Conservation (phyloP, 1,284 basidiomycete species). For the Moesziomyces globuligerus region DNA sequence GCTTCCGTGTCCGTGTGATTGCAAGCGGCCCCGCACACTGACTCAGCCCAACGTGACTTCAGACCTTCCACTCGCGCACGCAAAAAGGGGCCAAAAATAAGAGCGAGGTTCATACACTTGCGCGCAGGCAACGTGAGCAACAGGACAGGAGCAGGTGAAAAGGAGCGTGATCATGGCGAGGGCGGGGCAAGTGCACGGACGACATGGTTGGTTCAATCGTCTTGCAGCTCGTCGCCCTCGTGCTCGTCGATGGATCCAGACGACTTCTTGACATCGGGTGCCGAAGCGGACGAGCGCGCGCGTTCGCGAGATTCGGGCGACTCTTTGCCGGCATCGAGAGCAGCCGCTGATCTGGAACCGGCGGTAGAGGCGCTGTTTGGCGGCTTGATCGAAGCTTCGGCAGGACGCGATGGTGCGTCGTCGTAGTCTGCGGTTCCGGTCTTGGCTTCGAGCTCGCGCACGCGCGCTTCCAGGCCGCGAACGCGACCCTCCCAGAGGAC, state of each 20-base stretch:
- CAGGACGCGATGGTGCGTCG: constrained; percentile 7
- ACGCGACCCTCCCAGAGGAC: constrained; percentile 56
- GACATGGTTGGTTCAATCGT: constrained; percentile 21
- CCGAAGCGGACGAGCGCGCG: constrained; percentile 1
- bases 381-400: constrained; percentile 3
- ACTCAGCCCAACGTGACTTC: too few relatives aligned
- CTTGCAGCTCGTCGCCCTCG: constrained; percentile 35
- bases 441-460: constrained; percentile 47
- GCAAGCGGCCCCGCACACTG: too few relatives aligned
- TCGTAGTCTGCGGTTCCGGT: constrained; percentile 23
- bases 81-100: background rate
- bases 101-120: background rate
- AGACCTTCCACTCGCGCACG: too few relatives aligned
- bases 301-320: constrained; percentile 19
- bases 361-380: background rate
- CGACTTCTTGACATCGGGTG: constrained; percentile 7
- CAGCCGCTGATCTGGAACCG: background rate
- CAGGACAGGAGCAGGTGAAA: background rate
- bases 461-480: constrained; percentile 49
- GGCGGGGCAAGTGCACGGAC: too few relatives aligned
- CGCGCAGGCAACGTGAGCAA: background rate
- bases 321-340: constrained; percentile 7
- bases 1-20: too few relatives aligned
- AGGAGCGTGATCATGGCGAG: too few relatives aligned
- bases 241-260: constrained; percentile 17